A percentile compares a stretch with the other conserved stretches of the same genome.
These are phyloP conservation scores for Gynochthodes officinalis DNA, from an alignment of 257 asterid species.

Conservation along the genomic window DNA sequence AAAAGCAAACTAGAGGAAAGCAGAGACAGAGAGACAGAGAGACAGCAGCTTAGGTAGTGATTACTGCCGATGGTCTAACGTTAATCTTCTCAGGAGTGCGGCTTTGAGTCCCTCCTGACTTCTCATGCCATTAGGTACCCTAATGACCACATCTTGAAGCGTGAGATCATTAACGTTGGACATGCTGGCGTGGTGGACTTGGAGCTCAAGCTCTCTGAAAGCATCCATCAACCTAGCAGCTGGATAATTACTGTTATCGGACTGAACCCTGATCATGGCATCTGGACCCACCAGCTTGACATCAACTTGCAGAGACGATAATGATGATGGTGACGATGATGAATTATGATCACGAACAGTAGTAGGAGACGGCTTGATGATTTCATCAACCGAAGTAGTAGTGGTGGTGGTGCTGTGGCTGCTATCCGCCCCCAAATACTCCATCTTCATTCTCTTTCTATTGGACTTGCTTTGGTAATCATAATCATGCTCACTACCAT, in stretches of 20 bases:
- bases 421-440: not conserved
- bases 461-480: not conserved
- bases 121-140: constrained; percentile 37
- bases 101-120: constrained; percentile 38
- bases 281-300: constrained; percentile 63
- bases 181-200: constrained; percentile 77
- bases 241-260: constrained; percentile 48
- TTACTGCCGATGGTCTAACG: too few species aligned
- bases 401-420: constrained; percentile 42
- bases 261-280: constrained; percentile 78
- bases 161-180: constrained; percentile 56
- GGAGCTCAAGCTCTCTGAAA: constrained; percentile 51
- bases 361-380: not conserved
- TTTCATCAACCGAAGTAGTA: constrained; percentile 26
- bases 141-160: constrained; percentile 71
- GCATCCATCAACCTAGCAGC: constrained; percentile 62
- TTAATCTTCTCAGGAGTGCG: constrained; percentile 45
- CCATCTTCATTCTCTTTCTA: constrained; percentile 26
- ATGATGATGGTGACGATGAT: not conserved
- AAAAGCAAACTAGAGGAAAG: too few species aligned
- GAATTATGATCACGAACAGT: too few species aligned
- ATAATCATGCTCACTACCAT: too few species aligned
- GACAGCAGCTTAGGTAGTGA: too few species aligned
- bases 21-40: too few species aligned
- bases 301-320: constrained; percentile 34